phyloP scores from a whole-genome alignment of 2,329 filamentous ascomycete species.

The Thermomyces lanuginosus region DNA sequence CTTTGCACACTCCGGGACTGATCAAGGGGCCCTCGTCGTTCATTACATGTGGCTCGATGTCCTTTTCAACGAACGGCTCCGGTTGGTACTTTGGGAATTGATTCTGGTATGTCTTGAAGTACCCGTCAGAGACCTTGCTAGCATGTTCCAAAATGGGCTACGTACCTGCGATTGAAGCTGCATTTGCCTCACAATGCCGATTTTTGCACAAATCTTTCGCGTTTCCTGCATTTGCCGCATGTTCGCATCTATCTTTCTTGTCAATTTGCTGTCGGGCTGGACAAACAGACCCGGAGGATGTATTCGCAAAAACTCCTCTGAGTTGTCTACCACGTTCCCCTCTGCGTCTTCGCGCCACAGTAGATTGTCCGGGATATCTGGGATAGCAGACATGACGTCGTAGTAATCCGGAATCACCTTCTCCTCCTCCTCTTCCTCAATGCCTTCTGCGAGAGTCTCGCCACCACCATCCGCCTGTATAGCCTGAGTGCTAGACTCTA shows the following conservation, averaged over 20 bases:
- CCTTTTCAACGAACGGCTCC: conserved; percentile 71
- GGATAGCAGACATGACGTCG: conserved; percentile 68
- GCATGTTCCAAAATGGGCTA: no score
- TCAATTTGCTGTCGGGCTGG: conserved; percentile 55
- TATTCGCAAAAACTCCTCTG: conserved; percentile 67
- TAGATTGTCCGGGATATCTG: conserved; percentile 61
- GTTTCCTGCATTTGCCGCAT: conserved; percentile 94
- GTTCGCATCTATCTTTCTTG: conserved; percentile 73
- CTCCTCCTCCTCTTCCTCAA: conserved; percentile 65
- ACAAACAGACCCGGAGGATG: conserved; percentile 60
- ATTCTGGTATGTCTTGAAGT: conserved; percentile 73
- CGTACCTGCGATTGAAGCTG: conserved; percentile 86
- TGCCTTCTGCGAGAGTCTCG: conserved; percentile 85
- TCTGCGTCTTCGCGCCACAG: conserved; percentile 83
- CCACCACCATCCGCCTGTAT: conserved; percentile 36
- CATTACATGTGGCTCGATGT: conserved; percentile 76
- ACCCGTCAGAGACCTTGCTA: conserved; percentile 7
- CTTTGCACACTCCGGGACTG: conserved; percentile 63
- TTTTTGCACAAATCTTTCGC: conserved; percentile 86
- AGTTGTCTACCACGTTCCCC: conserved; percentile 74
- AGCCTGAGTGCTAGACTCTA: conserved; percentile 30
- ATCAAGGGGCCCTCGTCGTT: conserved; percentile 80
- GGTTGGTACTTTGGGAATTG: conserved; percentile 95
- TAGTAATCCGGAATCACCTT: conserved; percentile 87
- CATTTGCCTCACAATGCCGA: conserved; percentile 98